Base-by-base conservation (phyloP, 805 yeast species). In the Kodamaea kaohsiungensis region DNA sequence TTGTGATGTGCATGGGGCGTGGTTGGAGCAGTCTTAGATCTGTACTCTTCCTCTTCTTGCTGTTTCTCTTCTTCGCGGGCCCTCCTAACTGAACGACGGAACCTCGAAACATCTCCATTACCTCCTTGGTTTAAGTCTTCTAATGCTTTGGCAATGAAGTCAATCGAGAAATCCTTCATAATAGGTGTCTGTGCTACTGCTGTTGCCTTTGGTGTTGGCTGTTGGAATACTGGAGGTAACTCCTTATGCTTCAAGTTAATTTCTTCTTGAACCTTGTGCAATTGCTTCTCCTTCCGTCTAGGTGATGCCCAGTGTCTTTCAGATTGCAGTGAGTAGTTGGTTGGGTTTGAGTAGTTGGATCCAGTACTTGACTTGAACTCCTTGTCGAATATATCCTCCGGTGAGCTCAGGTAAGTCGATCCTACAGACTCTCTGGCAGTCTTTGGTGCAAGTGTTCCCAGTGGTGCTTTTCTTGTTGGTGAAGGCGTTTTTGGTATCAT, bases 231-330 rank as follows among this genome's bases (percentile, higher is more conserved):
- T 2, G 58, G 33, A 7, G 71, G 66, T 9, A 70, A 60, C 39
- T 72, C 75, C 52, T 67, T 67, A 2, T 70, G 58, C 53, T 70
- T 67, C 43, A 70, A 59, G 59, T 75, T 74, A 51, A 76, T 74
- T 55, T 69, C 68, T 45, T 71, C 73, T 53, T 75, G 80, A 22
- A 74, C 58, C 54, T 71, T 69, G 27, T 61, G 61, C 40, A 70
- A 60, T 56, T 69, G 73, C 54, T 65, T 56, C 51, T 68, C 71
- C 55, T 65, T 66, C 49, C 71, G 65, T 27, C 77, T 61, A 2
- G 80, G 80, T n/a, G 78, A 72, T 7, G 77, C 71, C 80, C 80
- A 76, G 56, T 71, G 71, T 46, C 78, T 62, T 43, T 67, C 71
- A 8, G 64, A 59, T 9, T 58, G 54, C 39, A 55, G 56, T 15